These are phyloP conservation scores for Chalciporus piperatus DNA, from an alignment of 768 basidiomycete species.

Conservation along the genomic window DNA sequence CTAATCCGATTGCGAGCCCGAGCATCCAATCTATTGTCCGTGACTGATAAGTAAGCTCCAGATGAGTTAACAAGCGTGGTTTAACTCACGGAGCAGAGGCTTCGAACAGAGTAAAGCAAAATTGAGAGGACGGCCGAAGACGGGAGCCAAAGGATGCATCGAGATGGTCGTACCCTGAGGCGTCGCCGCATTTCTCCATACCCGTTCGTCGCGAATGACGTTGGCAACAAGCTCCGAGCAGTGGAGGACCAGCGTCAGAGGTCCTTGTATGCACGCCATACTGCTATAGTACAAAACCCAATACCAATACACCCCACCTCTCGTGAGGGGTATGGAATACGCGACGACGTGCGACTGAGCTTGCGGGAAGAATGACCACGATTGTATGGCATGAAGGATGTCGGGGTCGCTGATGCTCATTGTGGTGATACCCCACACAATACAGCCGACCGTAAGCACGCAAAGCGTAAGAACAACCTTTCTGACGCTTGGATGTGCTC, in stretches of 20 bases:
- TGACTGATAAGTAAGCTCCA: neutral
- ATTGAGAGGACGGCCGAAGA: conserved; percentile 21
- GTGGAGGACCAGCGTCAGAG: conserved; percentile 28
- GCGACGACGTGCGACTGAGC: conserved; percentile 15
- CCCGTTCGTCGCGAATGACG: conserved; percentile 26
- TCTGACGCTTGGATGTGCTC: conserved; percentile 22
- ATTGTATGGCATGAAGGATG: neutral
- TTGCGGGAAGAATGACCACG: conserved; percentile 30
- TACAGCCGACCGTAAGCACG: conserved; percentile 19
- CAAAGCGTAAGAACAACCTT: conserved; percentile 23
- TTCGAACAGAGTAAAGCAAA: conserved; percentile 18
- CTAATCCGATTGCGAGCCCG: conserved; percentile 24
- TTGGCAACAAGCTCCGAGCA: conserved; percentile 29
- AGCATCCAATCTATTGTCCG: conserved; percentile 31
- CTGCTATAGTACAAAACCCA: conserved; percentile 27
- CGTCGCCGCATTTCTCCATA: conserved; percentile 25
- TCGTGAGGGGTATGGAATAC: conserved; percentile 21
- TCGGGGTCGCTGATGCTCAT: conserved; percentile 4
- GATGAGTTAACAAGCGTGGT: neutral
- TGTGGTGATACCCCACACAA: conserved; percentile 21
- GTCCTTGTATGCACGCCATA: conserved; percentile 26
- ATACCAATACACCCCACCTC: conserved; percentile 14
- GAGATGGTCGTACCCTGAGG: conserved; percentile 14
- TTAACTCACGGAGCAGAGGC: conserved; percentile 27
- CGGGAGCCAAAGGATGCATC: conserved; percentile 19